Conservation (phyloP, 2,329 filamentous ascomycete species). For the Magnaporthales sp. region DNA sequence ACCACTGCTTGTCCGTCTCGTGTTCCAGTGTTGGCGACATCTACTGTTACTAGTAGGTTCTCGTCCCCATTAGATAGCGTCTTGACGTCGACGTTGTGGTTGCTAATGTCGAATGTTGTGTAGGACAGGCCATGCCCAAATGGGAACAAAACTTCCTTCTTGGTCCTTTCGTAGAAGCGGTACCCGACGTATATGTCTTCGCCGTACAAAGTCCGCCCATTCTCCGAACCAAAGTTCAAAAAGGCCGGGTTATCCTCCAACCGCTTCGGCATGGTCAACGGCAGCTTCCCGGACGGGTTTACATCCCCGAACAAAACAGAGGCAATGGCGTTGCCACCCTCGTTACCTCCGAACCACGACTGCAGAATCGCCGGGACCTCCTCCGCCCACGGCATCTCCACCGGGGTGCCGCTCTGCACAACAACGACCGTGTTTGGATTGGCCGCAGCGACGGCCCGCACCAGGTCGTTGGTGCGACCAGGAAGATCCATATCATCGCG, state of each 20-base stretch:
- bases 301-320: conserved; percentile 52
- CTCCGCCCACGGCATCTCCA: conserved; percentile 41
- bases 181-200: conserved; percentile 79
- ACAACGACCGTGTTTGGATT: conserved; percentile 50
- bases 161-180: conserved; percentile 67
- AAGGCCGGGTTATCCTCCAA: conserved; percentile 67
- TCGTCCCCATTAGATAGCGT: background rate
- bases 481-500: conserved; percentile 13
- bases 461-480: conserved; percentile 15
- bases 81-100: conserved; percentile 10
- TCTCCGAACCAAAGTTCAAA: conserved; percentile 65
- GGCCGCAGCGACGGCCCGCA: conserved; percentile 40
- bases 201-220: conserved; percentile 64
- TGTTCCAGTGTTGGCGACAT: conserved; percentile 35
- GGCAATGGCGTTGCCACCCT: conserved; percentile 56
- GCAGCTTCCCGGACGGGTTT: conserved; percentile 61
- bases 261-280: conserved; percentile 60
- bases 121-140: conserved; percentile 79
- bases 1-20: conserved; percentile 44
- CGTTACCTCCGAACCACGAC: conserved; percentile 58
- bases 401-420: conserved; percentile 51
- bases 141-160: conserved; percentile 58
- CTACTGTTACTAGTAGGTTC: conserved; percentile 34
- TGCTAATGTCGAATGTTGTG: conserved; percentile 50
- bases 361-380: conserved; percentile 43